Base-by-base conservation (phyloP, 768 basidiomycete genomes). In the Suillus subalutaceus region DNA sequence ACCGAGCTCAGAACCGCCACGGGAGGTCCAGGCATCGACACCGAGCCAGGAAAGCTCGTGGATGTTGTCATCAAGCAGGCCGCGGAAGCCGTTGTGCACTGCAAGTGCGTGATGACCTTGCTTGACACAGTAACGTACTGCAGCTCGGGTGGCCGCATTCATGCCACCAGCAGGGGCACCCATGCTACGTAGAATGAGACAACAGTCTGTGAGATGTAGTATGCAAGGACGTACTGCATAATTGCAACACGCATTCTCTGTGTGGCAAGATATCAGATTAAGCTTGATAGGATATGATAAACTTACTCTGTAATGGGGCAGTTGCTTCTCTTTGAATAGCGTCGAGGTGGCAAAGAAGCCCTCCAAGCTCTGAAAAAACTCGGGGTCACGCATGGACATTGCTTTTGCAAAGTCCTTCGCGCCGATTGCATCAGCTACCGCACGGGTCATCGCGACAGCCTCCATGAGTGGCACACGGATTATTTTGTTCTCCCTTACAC, bases 141-240 rank as follows among this genome's bases (percentile, higher is more conserved):
- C 95, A 35, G 96, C 91, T 50, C 97, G 92, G 1, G 95, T 97
- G 0, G 97, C 97, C 2, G 97, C 96, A 75, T 99, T 99, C 94
- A 99, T 98, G 10, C 97, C 97, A 56, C 97, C 97, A 2, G 97
- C 97, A 6, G 97, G 97, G 1, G 97, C 97, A 61, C 97, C 97
- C 73, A 96, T 90, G 73, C 96, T 97, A 53, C 37, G 63, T 64
- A 65, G 43, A 65, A 18, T 68, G 50, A 64, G 32, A 57, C 6
- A 57, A n/a, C 26, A 26, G 38, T n/a, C 7, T 20, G 8, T 2
- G 46, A 37, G 46, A 20, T 10, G 59, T 6, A 10, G 8, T 1
- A 15, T 8, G 13, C 20, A 15, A n/a, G 23, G 23, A 76, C 90
- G 81, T 79, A 93, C 93, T 94, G 93, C 81, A 94, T 89, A 66